Evolutionary conservation across 768 basidiomycete genomes (phyloP).

Genomic region (Lactarius deliciosus): DNA sequence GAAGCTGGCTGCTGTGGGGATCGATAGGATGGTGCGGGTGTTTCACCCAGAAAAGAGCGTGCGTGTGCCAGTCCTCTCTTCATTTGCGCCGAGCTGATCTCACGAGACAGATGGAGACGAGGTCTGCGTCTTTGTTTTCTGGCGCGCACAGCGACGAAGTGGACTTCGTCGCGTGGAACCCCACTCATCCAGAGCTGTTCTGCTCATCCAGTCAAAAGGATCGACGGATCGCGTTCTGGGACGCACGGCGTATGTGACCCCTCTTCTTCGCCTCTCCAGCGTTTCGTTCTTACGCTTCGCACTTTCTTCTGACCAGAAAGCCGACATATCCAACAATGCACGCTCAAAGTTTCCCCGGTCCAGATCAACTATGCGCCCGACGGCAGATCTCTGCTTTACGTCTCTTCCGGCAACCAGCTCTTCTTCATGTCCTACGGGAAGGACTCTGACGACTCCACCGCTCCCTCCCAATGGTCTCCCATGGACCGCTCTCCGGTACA

Average conservation of each 20-base stretch:
- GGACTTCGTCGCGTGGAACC: slow-evolving; percentile 85
- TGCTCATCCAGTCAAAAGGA: slow-evolving; percentile 79
- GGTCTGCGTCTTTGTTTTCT: slow-evolving; percentile 61
- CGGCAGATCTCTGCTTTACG: slow-evolving; percentile 62
- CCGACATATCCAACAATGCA: slow-evolving; percentile 59
- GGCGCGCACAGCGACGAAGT: slow-evolving; percentile 77
- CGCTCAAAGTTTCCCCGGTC: slow-evolving; percentile 58
- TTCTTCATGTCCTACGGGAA: slow-evolving; percentile 60
- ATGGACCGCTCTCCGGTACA: slow-evolving; percentile 34
- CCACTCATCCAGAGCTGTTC: slow-evolving; percentile 79
- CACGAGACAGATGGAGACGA: slow-evolving; percentile 60
- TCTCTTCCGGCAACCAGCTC: slow-evolving; percentile 58
- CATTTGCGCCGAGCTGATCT: neutral
- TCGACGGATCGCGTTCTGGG: slow-evolving; percentile 77
- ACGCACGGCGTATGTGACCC: slow-evolving; percentile 65
- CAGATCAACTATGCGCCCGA: slow-evolving; percentile 74
- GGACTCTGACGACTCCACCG: slow-evolving; percentile 44
- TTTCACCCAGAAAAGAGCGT: slow-evolving; percentile 81
- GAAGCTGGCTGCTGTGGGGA: slow-evolving; percentile 76
- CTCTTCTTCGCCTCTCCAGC: neutral
- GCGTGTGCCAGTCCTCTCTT: slow-evolving; percentile 33
- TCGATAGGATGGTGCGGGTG: slow-evolving; percentile 74
- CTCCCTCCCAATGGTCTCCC: slow-evolving; percentile 52
- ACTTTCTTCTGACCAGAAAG: slow-evolving; percentile 51
- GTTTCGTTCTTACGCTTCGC: neutral